Conservation (phyloP, 169 alveolate species). For the Eimeria sp. region DNA sequence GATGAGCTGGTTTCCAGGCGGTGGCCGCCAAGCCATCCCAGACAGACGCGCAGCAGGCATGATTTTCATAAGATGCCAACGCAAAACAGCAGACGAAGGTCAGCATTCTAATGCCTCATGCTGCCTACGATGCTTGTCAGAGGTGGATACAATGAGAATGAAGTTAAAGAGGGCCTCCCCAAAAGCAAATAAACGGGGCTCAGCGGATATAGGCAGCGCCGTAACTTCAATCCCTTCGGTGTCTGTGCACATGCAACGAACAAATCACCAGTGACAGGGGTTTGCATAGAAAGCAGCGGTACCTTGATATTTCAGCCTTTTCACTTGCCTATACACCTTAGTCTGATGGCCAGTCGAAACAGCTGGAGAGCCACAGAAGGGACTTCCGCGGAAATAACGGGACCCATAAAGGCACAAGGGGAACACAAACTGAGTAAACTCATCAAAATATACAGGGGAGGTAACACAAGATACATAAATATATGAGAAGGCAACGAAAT, state of each 20-base stretch:
- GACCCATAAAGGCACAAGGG: not conserved
- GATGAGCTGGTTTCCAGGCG: not conserved
- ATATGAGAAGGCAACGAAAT: not conserved
- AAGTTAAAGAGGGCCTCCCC: slow-evolving; percentile 33
- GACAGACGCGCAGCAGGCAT: not conserved
- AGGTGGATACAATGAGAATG: slow-evolving; percentile 24
- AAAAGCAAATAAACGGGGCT: slow-evolving; percentile 5
- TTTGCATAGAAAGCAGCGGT: not conserved
- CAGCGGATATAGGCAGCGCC: slow-evolving; percentile 37
- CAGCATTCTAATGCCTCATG: not conserved
- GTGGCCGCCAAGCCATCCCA: not conserved
- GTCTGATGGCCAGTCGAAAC: not conserved
- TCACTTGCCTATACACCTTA: not conserved
- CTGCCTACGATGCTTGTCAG: slow-evolving; percentile 15
- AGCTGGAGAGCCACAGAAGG: not conserved
- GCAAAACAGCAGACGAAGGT: not conserved
- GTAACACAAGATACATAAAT: not conserved
- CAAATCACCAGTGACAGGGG: not conserved
- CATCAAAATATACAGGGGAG: not conserved
- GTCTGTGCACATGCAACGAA: slow-evolving; percentile 1
- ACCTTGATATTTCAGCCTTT: not conserved
- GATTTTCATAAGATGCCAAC: not conserved
- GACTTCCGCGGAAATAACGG: not conserved
- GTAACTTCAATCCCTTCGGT: slow-evolving; percentile 6
- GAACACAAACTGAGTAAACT: not conserved